Evolutionary conservation across 306 rosid genomes (phyloP).

Genomic region (Casuarina glauca): DNA sequence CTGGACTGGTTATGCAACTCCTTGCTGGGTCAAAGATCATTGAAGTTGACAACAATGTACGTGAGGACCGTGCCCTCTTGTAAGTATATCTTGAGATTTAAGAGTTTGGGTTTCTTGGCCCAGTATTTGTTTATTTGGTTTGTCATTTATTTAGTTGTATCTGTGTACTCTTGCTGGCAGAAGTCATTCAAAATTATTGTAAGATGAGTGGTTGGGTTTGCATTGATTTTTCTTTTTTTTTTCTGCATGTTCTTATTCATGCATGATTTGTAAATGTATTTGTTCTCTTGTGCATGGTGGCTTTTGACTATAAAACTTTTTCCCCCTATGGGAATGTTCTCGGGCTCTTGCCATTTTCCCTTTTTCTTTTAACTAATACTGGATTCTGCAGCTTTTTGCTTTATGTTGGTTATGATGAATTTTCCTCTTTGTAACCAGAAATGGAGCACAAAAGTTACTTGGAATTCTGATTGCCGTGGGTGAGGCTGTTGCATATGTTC

Average conservation of each 20-base stretch:
- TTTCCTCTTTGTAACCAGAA: conserved; percentile 39
- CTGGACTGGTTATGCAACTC: conserved; percentile 92
- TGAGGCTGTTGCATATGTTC: conserved; percentile 97
- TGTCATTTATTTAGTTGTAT: neutral
- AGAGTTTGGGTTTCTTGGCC: neutral
- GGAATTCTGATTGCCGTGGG: conserved; percentile 94
- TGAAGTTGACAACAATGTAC: conserved; percentile 90
- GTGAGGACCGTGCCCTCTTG: conserved; percentile 95
- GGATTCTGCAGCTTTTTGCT: neutral
- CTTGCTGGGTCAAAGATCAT: conserved; percentile 86
- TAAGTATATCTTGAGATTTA: conserved; percentile 36
- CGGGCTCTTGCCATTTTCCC: neutral
- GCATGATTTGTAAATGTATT: neutral
- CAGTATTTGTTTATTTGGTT: neutral
- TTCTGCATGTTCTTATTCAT: conserved; percentile 7
- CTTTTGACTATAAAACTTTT: conserved; percentile 2
- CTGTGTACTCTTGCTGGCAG: neutral
- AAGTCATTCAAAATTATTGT: neutral
- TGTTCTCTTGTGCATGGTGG: neutral
- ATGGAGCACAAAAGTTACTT: conserved; percentile 88
- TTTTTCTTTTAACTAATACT: neutral
- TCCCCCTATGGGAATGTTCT: neutral
- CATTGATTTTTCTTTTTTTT: conserved; percentile 17
- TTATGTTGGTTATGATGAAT: neutral
- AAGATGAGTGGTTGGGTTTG: neutral